Percentiles rank a stretch among this genome's conserved stretches.
These are phyloP conservation scores for Debaryomycetaceae sp. DNA, from an alignment of 1,139 yeast genomes.

Conservation along the genomic window DNA sequence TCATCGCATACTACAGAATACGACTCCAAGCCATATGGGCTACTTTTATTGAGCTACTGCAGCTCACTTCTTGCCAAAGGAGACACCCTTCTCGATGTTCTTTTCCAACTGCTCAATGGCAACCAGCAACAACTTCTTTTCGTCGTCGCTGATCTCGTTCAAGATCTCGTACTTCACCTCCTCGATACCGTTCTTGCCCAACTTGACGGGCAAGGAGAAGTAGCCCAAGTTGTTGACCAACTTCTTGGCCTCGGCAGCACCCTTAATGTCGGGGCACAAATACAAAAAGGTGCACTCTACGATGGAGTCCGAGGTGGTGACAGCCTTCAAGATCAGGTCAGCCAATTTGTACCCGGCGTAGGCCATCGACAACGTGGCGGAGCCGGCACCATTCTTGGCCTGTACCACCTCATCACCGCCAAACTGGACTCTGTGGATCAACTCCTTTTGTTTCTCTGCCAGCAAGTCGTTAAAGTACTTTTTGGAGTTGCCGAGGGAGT, in stretches of 20 bases:
- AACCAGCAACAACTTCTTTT: constrained; percentile 41
- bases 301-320: constrained; percentile 19
- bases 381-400: constrained; percentile 74
- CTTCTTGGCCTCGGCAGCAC: constrained; percentile 40
- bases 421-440: constrained; percentile 57
- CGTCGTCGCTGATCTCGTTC: constrained; percentile 31
- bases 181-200: constrained; percentile 40
- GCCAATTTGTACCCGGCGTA: constrained; percentile 71
- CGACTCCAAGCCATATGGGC: not conserved
- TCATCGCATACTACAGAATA: not conserved
- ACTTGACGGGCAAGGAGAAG: constrained; percentile 59
- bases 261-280: constrained; percentile 37
- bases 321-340: constrained; percentile 43
- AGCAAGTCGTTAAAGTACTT: constrained; percentile 43
- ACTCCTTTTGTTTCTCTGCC: constrained; percentile 40
- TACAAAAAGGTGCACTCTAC: constrained; percentile 60
- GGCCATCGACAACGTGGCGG: constrained; percentile 78
- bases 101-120: constrained; percentile 53
- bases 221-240: constrained; percentile 43
- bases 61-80: constrained; percentile 38
- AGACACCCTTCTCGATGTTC: constrained; percentile 59
- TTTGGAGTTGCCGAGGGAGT: constrained; percentile 54
- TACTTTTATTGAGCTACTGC: not conserved
- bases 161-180: constrained; percentile 36
- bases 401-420: constrained; percentile 81